Conservation (phyloP, 2,329 filamentous ascomycete species). For the Aspergillus tamarii region DNA sequence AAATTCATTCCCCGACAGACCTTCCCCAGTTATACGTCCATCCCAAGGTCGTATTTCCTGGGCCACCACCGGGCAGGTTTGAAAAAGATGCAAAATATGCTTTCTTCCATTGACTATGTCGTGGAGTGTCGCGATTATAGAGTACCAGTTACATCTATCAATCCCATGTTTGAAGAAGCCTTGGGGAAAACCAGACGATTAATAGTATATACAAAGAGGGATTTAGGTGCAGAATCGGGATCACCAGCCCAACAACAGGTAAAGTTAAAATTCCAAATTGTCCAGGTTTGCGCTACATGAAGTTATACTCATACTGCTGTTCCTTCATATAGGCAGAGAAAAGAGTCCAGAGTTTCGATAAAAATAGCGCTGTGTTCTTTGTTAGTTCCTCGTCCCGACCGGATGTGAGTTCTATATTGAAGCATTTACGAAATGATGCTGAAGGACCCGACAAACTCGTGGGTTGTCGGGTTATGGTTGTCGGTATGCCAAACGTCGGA, state of each 20-base stretch:
- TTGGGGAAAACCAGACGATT: constrained; percentile 74
- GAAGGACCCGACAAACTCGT: constrained; percentile 59
- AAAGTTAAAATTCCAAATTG: constrained; percentile 15
- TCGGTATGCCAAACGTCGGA: constrained; percentile 97
- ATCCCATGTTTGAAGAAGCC: constrained; percentile 82
- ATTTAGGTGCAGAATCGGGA: constrained; percentile 62
- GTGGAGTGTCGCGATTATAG: constrained; percentile 95
- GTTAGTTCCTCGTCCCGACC: constrained; percentile 35
- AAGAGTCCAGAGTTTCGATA: constrained; percentile 38
- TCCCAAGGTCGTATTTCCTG: constrained; percentile 89
- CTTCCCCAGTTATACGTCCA: constrained; percentile 73
- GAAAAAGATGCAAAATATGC: constrained; percentile 76
- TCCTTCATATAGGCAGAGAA: constrained; percentile 32
- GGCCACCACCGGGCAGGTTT: constrained; percentile 88
- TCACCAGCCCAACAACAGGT: constrained; percentile 47
- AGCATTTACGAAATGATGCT: constrained; percentile 35
- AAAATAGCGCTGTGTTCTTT: constrained; percentile 40
- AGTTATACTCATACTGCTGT: neutral
- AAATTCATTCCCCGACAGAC: constrained; percentile 72
- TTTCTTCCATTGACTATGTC: constrained; percentile 81
- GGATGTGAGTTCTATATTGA: constrained; percentile 37
- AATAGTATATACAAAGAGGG: constrained; percentile 88
- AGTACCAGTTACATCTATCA: constrained; percentile 84
- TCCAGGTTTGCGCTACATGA: neutral
- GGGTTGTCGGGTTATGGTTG: constrained; percentile 81